Percentiles rank a stretch among this genome's conserved stretches.
Evolutionary conservation across 2,329 filamentous ascomycete genomes (phyloP).

Genomic region (Pseudogymnoascus sp.): DNA sequence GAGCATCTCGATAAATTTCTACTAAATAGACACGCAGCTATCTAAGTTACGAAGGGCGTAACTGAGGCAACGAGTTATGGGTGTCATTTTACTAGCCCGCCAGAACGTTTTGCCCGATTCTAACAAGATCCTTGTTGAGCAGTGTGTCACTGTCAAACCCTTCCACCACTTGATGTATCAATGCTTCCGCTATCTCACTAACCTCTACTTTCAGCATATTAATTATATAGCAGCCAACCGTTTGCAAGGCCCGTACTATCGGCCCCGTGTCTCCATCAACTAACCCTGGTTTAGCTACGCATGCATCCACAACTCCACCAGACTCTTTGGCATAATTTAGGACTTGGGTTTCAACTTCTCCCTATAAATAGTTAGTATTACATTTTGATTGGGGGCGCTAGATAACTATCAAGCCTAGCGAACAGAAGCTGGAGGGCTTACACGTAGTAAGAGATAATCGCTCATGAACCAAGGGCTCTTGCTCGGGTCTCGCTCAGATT

Average conservation of each 20-base stretch:
- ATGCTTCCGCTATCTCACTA: conserved; percentile 32
- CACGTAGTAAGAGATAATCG: conserved; percentile 37
- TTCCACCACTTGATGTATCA: conserved; percentile 37
- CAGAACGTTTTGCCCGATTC: conserved; percentile 25
- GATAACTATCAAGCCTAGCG: not conserved
- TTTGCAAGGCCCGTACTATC: conserved; percentile 17
- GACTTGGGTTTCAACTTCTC: conserved; percentile 38
- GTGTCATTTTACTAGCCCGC: not conserved
- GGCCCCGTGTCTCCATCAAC: conserved; percentile 28
- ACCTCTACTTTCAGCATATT: conserved; percentile 30
- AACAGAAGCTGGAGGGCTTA: conserved; percentile 17
- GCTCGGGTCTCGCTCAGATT: conserved; percentile 37
- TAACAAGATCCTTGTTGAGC: conserved; percentile 34
- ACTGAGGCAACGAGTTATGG: too few relatives aligned
- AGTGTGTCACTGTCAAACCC: conserved; percentile 41
- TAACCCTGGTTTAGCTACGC: conserved; percentile 35
- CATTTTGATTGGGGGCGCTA: not conserved
- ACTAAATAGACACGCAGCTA: too few relatives aligned
- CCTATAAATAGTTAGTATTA: conserved; percentile 26
- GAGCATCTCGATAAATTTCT: too few relatives aligned
- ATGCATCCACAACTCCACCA: conserved; percentile 30
- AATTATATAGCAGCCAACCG: conserved; percentile 17
- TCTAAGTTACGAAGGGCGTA: too few relatives aligned
- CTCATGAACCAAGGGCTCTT: conserved; percentile 33
- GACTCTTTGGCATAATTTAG: conserved; percentile 34